Evolutionary conservation across 495 filamentous ascomycete species (phyloP).

Genomic region (Aspergillus funiculosus): DNA sequence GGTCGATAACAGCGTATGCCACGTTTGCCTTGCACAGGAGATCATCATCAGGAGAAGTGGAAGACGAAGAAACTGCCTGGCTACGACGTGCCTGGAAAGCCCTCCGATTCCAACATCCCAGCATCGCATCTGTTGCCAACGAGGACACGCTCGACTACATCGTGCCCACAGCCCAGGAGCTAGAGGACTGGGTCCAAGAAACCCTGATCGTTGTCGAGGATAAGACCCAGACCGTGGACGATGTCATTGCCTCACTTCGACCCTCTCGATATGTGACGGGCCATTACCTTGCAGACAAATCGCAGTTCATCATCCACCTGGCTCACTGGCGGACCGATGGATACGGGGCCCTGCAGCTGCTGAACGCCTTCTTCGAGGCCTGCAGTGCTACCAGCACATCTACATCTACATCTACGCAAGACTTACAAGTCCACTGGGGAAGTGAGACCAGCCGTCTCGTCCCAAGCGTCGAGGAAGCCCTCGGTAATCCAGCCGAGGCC

Average conservation of each 20-base stretch:
- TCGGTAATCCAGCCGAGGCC: slow-evolving; percentile 8
- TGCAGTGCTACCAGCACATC: no score
- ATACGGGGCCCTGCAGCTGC: slow-evolving; percentile 24
- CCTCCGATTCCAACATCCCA: slow-evolving; percentile 31
- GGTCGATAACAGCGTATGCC: no score
- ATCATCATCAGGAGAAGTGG: no score
- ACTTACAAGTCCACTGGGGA: slow-evolving; percentile 23
- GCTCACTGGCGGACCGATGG: slow-evolving; percentile 34
- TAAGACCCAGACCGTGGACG: slow-evolving; percentile 10
- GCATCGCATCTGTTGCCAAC: slow-evolving; percentile 18
- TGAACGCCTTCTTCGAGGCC: slow-evolving; percentile 20
- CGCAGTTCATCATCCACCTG: slow-evolving; percentile 21
- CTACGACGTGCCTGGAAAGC: slow-evolving; percentile 25
- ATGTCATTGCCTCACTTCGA: slow-evolving; percentile 18
- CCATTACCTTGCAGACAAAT: slow-evolving; percentile 20
- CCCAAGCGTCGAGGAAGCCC: slow-evolving; percentile 25
- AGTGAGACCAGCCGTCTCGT: slow-evolving; percentile 22
- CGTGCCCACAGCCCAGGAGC: slow-evolving; percentile 14
- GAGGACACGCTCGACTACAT: slow-evolving; percentile 13
- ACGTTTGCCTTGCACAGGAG: no score
- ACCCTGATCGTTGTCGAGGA: slow-evolving; percentile 23
- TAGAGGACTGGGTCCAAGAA: slow-evolving; percentile 25
- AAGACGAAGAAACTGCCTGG: no score
- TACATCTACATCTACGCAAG: no score
- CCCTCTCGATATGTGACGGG: slow-evolving; percentile 16